Percentiles rank a stretch among this genome's conserved stretches.
These are phyloP conservation scores for Gaertneriomyces sp. DNA, from an alignment of 192 early-diverging fungal species.

Conservation along the genomic window DNA sequence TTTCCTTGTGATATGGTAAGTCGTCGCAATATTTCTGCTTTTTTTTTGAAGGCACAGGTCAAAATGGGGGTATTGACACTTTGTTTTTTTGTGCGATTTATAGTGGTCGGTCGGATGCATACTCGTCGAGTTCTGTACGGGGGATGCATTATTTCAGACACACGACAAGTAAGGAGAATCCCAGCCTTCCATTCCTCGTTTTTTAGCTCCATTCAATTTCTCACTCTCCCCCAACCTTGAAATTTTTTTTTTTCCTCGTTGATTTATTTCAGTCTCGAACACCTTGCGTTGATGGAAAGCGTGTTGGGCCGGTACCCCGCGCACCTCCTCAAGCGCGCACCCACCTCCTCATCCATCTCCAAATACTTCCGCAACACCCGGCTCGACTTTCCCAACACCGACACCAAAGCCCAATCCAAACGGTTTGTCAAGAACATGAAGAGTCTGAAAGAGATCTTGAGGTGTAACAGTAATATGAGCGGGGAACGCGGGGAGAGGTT, in stretches of 20 bases:
- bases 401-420: conserved; percentile 51
- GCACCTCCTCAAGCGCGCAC: too few species aligned
- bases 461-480: conserved; percentile 37
- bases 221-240: background rate
- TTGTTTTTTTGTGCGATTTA: background rate
- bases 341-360: too few species aligned
- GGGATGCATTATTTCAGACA: conserved; percentile 95
- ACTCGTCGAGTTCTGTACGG: conserved; percentile 90
- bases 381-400: conserved; percentile 53
- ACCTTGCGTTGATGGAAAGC: conserved; percentile 94
- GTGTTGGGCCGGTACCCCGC: conserved; percentile 77
- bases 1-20: conserved; percentile 85
- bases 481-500: conserved; percentile 43
- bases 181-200: background rate
- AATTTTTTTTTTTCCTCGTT: background rate
- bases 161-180: conserved; percentile 71
- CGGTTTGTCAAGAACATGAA: conserved; percentile 61
- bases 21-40: background rate
- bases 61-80: background rate
- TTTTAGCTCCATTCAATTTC: too few species aligned
- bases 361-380: conserved; percentile 23
- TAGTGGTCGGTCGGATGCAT: conserved; percentile 96
- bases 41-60: background rate
- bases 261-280: conserved; percentile 64
- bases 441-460: conserved; percentile 35